Evolutionary conservation across 2,329 filamentous ascomycete genomes (phyloP).

Genomic region (Diaporthe eres): DNA sequence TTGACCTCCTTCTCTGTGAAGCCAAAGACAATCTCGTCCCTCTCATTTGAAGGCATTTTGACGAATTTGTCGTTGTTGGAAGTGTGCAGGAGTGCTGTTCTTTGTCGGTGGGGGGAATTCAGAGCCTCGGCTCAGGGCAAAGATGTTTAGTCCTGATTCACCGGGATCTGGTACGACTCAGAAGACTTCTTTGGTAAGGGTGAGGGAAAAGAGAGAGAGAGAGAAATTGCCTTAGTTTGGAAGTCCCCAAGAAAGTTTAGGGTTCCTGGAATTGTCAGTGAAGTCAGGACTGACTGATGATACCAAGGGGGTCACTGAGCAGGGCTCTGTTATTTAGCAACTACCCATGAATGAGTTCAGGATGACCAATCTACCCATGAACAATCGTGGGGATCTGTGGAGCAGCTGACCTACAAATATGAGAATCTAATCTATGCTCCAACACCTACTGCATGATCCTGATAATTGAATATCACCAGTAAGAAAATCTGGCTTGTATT

Average conservation of each 20-base stretch:
- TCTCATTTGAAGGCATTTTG: not conserved
- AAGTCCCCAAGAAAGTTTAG: not conserved
- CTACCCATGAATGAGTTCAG: not conserved
- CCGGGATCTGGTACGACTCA: not conserved
- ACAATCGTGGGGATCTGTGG: not conserved
- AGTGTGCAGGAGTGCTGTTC: not conserved
- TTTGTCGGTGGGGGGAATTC: not conserved
- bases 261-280: not conserved
- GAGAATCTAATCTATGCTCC: not conserved
- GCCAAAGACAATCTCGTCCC: not conserved
- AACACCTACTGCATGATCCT: not conserved
- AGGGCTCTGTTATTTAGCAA: not conserved
- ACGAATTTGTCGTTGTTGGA: not conserved
- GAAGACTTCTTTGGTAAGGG: not conserved
- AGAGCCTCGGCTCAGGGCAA: not conserved
- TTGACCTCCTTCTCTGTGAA: conserved; percentile 6
- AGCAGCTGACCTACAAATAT: not conserved
- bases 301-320: not conserved
- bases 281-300: not conserved
- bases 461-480: not conserved
- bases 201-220: not conserved
- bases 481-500: not conserved
- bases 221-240: not conserved
- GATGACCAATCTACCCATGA: not conserved
- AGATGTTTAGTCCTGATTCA: not conserved